phyloP scores from a whole-genome alignment of 805 yeast genomes.

The Pichia paraexigua region DNA sequence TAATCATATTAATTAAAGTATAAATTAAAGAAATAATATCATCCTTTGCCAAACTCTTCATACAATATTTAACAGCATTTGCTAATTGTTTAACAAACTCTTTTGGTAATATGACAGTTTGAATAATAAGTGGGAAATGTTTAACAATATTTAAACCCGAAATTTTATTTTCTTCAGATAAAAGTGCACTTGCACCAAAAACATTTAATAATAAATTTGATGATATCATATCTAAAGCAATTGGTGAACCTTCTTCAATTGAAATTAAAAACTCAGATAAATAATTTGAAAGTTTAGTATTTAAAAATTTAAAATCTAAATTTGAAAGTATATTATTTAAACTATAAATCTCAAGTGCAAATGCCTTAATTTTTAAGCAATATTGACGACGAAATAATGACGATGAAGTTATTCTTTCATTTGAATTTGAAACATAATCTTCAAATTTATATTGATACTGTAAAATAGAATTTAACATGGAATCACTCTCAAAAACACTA shows the following conservation, averaged over 20 bases:
- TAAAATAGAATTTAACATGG: conserved; percentile 14
- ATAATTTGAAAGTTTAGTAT: conserved; percentile 40
- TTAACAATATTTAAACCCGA: conserved; percentile 30
- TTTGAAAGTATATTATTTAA: conserved; percentile 43
- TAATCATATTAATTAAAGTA: conserved; percentile 65
- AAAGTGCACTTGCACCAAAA: conserved; percentile 29
- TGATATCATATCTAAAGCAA: conserved; percentile 40
- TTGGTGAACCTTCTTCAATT: conserved; percentile 36
- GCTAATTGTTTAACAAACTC: conserved; percentile 47
- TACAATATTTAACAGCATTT: conserved; percentile 53
- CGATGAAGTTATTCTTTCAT: conserved; percentile 20
- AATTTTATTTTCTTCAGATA: conserved; percentile 32
- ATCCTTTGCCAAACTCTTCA: conserved; percentile 68
- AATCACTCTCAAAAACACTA: conserved; percentile 8
- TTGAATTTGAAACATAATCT: conserved; percentile 17
- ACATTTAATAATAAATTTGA: conserved; percentile 37
- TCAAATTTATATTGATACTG: conserved; percentile 15
- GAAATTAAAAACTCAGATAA: conserved; percentile 26
- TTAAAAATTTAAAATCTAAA: conserved; percentile 36
- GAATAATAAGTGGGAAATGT: conserved; percentile 42
- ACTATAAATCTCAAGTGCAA: conserved; percentile 52
- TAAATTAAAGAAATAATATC: conserved; percentile 78
- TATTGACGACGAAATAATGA: conserved; percentile 22
- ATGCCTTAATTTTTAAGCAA: conserved; percentile 18
- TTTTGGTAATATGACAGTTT: conserved; percentile 43